Evolutionary conservation across 2,329 filamentous ascomycete species (phyloP).

Genomic region (Clonostachys solani): DNA sequence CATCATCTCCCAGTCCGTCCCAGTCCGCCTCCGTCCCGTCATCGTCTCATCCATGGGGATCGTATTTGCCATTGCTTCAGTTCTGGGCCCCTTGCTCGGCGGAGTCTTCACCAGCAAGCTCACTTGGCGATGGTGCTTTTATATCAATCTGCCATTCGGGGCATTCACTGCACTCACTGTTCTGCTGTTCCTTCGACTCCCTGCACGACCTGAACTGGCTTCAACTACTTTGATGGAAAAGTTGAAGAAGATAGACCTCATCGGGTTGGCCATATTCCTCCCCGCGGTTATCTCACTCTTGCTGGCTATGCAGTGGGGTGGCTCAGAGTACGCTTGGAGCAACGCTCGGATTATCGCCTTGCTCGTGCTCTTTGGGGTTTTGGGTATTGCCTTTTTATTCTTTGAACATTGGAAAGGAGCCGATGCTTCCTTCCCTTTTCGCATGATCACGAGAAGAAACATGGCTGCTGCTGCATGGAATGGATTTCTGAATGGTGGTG

Average conservation of each 20-base stretch:
- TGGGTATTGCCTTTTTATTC: slow-evolving; percentile 30
- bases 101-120: slow-evolving; percentile 34
- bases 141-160: slow-evolving; percentile 17
- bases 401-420: slow-evolving; percentile 22
- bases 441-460: slow-evolving; percentile 28
- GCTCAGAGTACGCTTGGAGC: slow-evolving; percentile 22
- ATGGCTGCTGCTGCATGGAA: slow-evolving; percentile 22
- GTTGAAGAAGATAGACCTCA: slow-evolving; percentile 10
- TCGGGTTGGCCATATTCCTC: slow-evolving; percentile 11
- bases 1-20: background rate
- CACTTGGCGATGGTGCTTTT: slow-evolving; percentile 8
- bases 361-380: slow-evolving; percentile 22
- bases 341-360: slow-evolving; percentile 22
- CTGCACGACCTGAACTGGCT: slow-evolving; percentile 1
- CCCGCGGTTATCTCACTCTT: slow-evolving; percentile 30
- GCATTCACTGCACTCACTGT: slow-evolving; percentile 8
- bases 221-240: slow-evolving; percentile 1
- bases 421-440: slow-evolving; percentile 27
- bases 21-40: background rate
- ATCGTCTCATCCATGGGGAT: slow-evolving; percentile 19
- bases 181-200: slow-evolving; percentile 24
- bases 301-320: slow-evolving; percentile 39
- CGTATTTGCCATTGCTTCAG: slow-evolving; percentile 41
- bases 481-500: background rate
- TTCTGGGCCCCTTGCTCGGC: slow-evolving; percentile 42